Percentiles rank a stretch among this genome's conserved stretches.
These are phyloP conservation scores for Nematodospora valgi DNA, from an alignment of 805 yeast species.

Conservation along the genomic window DNA sequence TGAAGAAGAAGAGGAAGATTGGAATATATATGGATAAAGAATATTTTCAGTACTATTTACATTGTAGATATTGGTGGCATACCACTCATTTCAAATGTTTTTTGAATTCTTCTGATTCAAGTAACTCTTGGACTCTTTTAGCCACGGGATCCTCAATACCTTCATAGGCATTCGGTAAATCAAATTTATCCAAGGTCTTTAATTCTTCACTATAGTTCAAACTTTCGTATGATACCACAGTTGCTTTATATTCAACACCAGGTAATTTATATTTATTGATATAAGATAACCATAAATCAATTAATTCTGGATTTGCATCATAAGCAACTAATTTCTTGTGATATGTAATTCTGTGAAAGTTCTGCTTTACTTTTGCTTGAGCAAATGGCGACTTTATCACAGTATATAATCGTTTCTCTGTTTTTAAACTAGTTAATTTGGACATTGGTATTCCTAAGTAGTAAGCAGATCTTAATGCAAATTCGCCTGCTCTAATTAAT, in stretches of 20 bases:
- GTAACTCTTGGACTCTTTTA: slow-evolving; percentile 64
- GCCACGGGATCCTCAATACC: slow-evolving; percentile 49
- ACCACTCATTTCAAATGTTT: slow-evolving; percentile 43
- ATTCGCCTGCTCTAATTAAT: slow-evolving; percentile 75
- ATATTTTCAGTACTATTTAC: neutral
- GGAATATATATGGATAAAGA: slow-evolving; percentile 81
- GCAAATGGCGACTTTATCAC: slow-evolving; percentile 92
- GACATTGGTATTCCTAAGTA: slow-evolving; percentile 84
- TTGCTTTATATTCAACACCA: slow-evolving; percentile 83
- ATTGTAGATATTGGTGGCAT: neutral
- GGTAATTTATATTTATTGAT: slow-evolving; percentile 71
- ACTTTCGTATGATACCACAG: slow-evolving; percentile 40
- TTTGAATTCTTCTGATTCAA: slow-evolving; percentile 69
- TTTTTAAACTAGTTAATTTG: slow-evolving; percentile 65
- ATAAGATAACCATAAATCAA: slow-evolving; percentile 78
- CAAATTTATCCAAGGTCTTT: slow-evolving; percentile 26
- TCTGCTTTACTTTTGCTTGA: slow-evolving; percentile 91
- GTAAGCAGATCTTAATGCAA: slow-evolving; percentile 85
- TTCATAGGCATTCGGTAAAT: slow-evolving; percentile 31
- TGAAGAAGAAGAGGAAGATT: slow-evolving; percentile 54
- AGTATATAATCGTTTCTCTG: slow-evolving; percentile 85
- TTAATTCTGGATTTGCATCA: slow-evolving; percentile 81
- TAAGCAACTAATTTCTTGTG: slow-evolving; percentile 69
- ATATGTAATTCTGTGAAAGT: slow-evolving; percentile 85
- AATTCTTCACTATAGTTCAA: slow-evolving; percentile 25